Base-by-base conservation (phyloP, 139 green algal species). In the Marvania coccoides region DNA sequence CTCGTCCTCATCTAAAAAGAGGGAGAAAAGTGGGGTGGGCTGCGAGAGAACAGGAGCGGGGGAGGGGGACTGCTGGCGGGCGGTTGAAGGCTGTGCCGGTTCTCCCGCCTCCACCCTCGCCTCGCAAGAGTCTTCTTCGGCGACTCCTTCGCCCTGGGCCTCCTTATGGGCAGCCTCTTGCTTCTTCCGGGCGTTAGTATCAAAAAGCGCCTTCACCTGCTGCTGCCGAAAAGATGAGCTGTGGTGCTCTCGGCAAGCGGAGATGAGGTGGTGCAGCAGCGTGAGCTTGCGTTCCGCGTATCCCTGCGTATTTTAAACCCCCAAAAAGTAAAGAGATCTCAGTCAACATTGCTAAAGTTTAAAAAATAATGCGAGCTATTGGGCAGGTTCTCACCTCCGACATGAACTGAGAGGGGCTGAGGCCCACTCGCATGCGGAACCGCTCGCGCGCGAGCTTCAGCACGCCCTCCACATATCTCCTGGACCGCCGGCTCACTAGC, bases 211-310 rank as follows among this genome's bases (percentile, higher is more conserved):
- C 4, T 79, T 75, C 15, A 87, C 61, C 14, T 78, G 58, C 56
- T 83, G 73, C 35, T 83, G 74, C 0, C 83, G 65, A 0, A 83
- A 69, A 29, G 75, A 78, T 9, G 81, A 73, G 56, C 82, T 83
- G 65, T 92, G 87, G 8, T 79, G 47, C 48, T 76, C 71, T 35
- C 74, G 81, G 64, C 76, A 88, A 0, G 56, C 63, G 29, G 67
- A 40, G 3, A 86, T 72, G 3, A 90, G 69, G 5, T 86, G 67
- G 23, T 56, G 62, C 35, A 92, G 26, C 10, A 94, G 61, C 35
- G 88, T 39, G 23, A 90, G 58, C 70, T 94, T 94, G 7, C 85
- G 69, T 73, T 92, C 85, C 3, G 87, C 86, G 77, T 78, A 94
- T 29, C 85, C 83, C 78, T 90, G 78, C 55, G 10, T 8, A 19